Conservation (phyloP, 345 rosid species). For the Eucalyptus camaldulensis region DNA sequence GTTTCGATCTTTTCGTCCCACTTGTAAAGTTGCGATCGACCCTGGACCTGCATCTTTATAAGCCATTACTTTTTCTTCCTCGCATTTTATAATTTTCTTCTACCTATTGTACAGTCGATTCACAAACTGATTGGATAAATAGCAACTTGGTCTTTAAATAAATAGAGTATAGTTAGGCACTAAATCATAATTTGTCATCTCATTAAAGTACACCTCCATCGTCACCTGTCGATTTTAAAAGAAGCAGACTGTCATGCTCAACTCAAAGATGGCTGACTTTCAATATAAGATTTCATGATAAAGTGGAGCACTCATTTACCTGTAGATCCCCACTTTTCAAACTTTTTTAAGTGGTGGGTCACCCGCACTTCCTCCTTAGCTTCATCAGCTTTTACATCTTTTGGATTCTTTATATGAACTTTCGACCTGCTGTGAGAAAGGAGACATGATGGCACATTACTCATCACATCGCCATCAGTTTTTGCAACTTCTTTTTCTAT, state of each 20-base stretch:
- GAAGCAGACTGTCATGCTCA: neutral
- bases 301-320: neutral
- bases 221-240: neutral
- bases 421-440: neutral
- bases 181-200: neutral
- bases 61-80: neutral
- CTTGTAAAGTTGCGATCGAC: neutral
- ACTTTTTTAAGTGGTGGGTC: neutral
- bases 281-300: neutral
- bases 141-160: neutral
- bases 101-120: neutral
- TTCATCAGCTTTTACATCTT: neutral
- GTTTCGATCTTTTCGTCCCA: neutral
- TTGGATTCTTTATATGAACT: neutral
- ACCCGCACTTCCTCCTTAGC: neutral
- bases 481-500: neutral
- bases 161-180: neutral
- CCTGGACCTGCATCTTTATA: neutral
- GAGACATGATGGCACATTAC: neutral
- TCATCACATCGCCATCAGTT: neutral
- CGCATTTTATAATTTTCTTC: neutral
- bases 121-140: neutral
- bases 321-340: neutral
- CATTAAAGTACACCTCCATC: neutral
- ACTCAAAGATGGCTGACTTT: neutral